Evolutionary conservation across 345 rosid species (phyloP), one percentile per base, ranked within the genome.

Genomic region (Trapa bicornis): DNA sequence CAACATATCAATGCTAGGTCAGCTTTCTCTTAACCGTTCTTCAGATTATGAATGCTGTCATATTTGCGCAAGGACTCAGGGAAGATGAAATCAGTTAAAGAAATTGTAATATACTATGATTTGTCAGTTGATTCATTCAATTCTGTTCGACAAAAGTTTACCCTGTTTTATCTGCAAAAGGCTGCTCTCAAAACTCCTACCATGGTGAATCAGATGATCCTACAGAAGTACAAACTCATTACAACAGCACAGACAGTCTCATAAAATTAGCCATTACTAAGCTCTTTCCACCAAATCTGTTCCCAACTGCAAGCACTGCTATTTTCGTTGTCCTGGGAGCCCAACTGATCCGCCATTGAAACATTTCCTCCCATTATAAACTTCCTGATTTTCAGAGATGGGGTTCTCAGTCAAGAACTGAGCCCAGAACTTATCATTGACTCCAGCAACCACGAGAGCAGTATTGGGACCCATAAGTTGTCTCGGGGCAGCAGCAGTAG

Each of bases 321-420:
- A 15, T 50, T 50, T 50, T 14, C 56, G 22, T 50, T 50, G n/a
- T 3, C 17, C 56, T 15, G n/a, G 22, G 4, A 6, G 17, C 5
- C 3, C 56, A 15, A 16, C 3, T 15, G 56, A 15, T 58, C 63
- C 5, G 16, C 63, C 63, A 58, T 5, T 9, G 4, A 16, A 32
- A 8, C 37, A 37, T 9, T 33, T 29, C 37, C 36, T 35, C 63
- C 13, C 63, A 17, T 91, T 86, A 70, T 87, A 83, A 75, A 78
- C 89, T 82, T 85, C 96, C 58, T 85, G 89, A 15, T 78, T 67
- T 0, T 91, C 91, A 41, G 95, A 81, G 66, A 92, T 96, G 0
- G 99, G 99, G 71, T 95, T 91, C 78, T 95, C 98, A 7, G 96
- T 95, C 81, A 95, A 84, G 80, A 89, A 91, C 73, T 94, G 97